Percentiles rank a stretch among this genome's conserved stretches.
phyloP scores from a whole-genome alignment of 805 yeast genomes.

The Spencermartinsiella europaea region DNA sequence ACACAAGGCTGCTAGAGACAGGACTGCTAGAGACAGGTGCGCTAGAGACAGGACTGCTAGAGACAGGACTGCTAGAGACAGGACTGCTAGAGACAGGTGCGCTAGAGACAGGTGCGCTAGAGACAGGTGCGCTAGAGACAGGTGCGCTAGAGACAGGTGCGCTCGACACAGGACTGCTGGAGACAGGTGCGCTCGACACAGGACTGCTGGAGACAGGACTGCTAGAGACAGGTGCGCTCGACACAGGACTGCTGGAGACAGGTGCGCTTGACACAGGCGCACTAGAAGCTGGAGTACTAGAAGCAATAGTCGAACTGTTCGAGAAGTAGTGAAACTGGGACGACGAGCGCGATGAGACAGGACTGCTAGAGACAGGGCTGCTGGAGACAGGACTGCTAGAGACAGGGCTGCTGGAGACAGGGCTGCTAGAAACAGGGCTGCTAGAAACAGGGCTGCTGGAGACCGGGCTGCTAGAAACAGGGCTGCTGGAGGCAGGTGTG shows the following conservation, averaged over 20 bases:
- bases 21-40: background rate
- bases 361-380: background rate
- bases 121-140: background rate
- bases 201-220: background rate
- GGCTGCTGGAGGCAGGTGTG: too few relatives aligned
- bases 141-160: background rate
- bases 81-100: constrained; percentile 1
- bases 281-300: background rate
- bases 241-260: background rate
- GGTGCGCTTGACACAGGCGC: background rate
- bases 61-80: background rate
- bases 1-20: background rate
- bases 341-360: too few relatives aligned
- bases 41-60: background rate
- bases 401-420: background rate
- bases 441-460: too few relatives aligned
- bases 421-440: constrained; percentile 4
- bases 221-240: constrained; percentile 1
- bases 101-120: background rate
- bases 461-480: too few relatives aligned
- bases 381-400: background rate
- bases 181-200: constrained; percentile 1
- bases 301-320: too few relatives aligned
- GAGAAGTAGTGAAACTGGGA: too few relatives aligned
- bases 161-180: background rate